Percentiles rank a stretch among this genome's conserved stretches.
Conservation (phyloP, 2,329 filamentous ascomycete genomes). For the Hymenoscyphus albidus region DNA sequence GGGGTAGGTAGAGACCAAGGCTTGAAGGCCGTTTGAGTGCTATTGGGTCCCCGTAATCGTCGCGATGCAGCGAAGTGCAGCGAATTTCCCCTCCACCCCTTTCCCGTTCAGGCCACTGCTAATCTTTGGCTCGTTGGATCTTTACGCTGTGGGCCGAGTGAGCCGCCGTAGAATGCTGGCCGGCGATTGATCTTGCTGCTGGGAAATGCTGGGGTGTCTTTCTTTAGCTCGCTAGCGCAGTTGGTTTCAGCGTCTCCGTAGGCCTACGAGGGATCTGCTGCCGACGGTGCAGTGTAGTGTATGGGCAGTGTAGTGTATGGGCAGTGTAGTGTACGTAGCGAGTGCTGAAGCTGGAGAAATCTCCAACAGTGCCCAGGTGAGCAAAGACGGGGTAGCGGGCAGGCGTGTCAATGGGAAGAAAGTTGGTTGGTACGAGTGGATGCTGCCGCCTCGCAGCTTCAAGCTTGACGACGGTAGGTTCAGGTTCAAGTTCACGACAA, state of each 20-base stretch:
- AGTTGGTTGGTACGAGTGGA: not conserved
- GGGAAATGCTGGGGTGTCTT: not conserved
- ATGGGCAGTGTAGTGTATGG: not conserved
- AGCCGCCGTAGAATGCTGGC: conserved; percentile 1
- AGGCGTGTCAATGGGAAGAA: not conserved
- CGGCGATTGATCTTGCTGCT: no score
- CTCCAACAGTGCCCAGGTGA: no score
- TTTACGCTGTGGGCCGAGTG: not conserved
- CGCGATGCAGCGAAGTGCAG: no score
- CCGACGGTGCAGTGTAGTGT: not conserved
- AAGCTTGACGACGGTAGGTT: not conserved
- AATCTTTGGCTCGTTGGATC: no score
- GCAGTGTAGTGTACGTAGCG: not conserved
- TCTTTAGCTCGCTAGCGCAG: not conserved
- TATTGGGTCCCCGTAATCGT: not conserved
- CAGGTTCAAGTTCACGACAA: no score
- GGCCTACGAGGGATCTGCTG: not conserved
- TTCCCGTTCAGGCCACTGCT: not conserved
- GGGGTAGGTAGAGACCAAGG: no score
- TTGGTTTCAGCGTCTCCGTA: not conserved
- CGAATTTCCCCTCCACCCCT: no score
- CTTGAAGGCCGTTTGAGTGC: not conserved
- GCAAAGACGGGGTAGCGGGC: no score
- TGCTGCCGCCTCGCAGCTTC: not conserved
- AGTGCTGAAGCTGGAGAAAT: no score